phyloP scores from a whole-genome alignment of 2,329 filamentous ascomycete genomes.

The Neopestalotiopsis sp. region DNA sequence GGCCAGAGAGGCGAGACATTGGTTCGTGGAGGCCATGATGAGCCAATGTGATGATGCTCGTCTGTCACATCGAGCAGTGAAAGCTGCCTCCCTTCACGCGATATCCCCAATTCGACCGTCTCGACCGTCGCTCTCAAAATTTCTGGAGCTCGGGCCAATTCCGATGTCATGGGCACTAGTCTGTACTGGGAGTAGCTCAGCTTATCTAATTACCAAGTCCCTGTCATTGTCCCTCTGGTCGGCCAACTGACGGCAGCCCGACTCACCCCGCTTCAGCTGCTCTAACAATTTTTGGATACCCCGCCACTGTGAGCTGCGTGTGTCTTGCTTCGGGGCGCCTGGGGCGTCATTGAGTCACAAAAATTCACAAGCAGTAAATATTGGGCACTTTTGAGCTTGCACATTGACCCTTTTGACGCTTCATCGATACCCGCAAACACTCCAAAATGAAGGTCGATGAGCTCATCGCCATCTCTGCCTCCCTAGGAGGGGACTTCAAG shows the following conservation, averaged over 20 bases:
- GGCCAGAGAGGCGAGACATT: constrained; percentile 61
- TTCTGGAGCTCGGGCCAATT: constrained; percentile 34
- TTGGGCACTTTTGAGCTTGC: constrained; percentile 7
- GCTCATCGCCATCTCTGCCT: constrained; percentile 55
- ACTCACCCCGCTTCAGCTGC: constrained; percentile 19
- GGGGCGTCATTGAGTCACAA: constrained; percentile 18
- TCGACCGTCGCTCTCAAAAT: constrained; percentile 18
- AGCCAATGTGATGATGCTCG: background rate
- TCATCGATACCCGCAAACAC: constrained; percentile 20
- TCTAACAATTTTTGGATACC: constrained; percentile 20
- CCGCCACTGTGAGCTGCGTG: constrained; percentile 30
- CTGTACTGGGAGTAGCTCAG: background rate
- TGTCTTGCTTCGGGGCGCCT: constrained; percentile 24
- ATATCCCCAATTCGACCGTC: background rate
- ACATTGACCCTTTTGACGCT: background rate
- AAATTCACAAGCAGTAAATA: constrained; percentile 6
- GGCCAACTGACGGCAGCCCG: constrained; percentile 15
- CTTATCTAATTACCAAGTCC: background rate
- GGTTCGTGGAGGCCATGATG: constrained; percentile 57
- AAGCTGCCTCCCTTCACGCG: background rate
- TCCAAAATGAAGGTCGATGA: constrained; percentile 62
- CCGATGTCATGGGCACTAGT: background rate
- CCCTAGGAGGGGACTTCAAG: constrained; percentile 76
- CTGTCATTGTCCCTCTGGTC: background rate
- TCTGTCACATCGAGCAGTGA: constrained; percentile 9